phyloP scores from a whole-genome alignment of 257 asterid species.

The Nicotiana sylvestris region DNA sequence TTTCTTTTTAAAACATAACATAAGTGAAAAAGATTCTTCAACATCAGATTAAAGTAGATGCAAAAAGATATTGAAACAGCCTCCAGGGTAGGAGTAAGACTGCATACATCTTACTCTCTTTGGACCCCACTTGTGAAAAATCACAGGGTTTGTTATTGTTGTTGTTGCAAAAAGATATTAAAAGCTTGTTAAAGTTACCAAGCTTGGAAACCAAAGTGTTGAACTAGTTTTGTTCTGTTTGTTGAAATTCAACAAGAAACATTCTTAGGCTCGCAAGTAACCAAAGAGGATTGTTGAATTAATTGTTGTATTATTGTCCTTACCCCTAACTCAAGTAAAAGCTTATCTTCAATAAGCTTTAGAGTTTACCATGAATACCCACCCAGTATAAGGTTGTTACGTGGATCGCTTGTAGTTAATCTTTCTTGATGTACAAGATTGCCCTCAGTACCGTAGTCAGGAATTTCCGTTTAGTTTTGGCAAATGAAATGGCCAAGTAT shows the following conservation, averaged over 20 bases:
- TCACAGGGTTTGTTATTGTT: too few species aligned
- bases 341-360: neutral
- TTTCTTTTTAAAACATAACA: too few species aligned
- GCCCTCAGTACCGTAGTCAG: too few species aligned
- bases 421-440: neutral
- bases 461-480: too few species aligned
- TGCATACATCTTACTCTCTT: too few species aligned
- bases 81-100: too few species aligned
- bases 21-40: too few species aligned
- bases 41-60: too few species aligned
- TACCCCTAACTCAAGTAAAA: too few species aligned
- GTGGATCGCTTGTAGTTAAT: neutral
- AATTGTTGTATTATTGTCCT: neutral
- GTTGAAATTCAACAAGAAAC: neutral
- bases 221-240: neutral
- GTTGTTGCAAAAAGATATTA: neutral
- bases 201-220: neutral
- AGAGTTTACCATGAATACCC: neutral
- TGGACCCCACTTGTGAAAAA: too few species aligned
- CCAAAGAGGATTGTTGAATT: neutral
- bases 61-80: too few species aligned
- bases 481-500: neutral
- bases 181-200: neutral
- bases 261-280: neutral
- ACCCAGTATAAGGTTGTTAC: neutral